These are phyloP conservation scores for Blastocystis sp. DNA, from an alignment of 352 stramenopile species.

Conservation along the genomic window DNA sequence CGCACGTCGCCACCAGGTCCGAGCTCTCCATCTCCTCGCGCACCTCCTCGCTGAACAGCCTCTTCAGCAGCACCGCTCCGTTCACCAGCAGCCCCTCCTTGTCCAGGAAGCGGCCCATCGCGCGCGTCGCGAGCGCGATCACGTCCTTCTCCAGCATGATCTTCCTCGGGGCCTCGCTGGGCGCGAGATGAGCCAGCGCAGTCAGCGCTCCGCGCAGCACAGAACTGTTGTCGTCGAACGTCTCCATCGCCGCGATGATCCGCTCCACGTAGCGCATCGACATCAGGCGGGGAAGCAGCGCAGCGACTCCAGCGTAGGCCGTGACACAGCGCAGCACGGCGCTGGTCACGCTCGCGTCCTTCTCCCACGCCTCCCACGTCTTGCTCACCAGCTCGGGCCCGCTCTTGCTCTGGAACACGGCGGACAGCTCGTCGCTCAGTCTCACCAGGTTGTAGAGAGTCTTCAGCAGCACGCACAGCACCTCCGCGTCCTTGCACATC, in stretches of 20 bases:
- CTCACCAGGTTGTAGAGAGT: constrained; percentile 39
- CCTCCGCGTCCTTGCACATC: constrained; percentile 1
- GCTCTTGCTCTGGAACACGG: constrained; percentile 35
- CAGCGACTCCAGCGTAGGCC: neutral
- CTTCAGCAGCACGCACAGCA: constrained; percentile 18
- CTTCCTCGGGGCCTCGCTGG: neutral
- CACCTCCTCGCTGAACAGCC: constrained; percentile 18
- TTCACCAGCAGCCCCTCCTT: constrained; percentile 51
- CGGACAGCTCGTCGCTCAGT: constrained; percentile 19
- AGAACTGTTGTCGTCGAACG: neutral
- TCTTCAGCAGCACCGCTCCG: constrained; percentile 17
- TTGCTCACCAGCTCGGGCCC: constrained; percentile 6
- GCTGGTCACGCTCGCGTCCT: neutral
- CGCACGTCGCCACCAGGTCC: constrained; percentile 2
- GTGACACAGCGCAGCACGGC: constrained; percentile 21
- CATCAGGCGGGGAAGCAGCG: neutral
- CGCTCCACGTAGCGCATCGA: constrained; percentile 31
- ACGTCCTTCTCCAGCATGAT: constrained; percentile 46
- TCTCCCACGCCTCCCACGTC: constrained; percentile 13
- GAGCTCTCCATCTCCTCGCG: constrained; percentile 26
- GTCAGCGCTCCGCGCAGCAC: constrained; percentile 51
- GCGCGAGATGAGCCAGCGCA: constrained; percentile 22
- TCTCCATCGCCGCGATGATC: neutral
- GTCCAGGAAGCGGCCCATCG: constrained; percentile 28
- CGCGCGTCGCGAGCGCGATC: neutral